Base-by-base conservation (phyloP, 192 early-diverging fungal genomes). In the Backusella morwellensis region DNA sequence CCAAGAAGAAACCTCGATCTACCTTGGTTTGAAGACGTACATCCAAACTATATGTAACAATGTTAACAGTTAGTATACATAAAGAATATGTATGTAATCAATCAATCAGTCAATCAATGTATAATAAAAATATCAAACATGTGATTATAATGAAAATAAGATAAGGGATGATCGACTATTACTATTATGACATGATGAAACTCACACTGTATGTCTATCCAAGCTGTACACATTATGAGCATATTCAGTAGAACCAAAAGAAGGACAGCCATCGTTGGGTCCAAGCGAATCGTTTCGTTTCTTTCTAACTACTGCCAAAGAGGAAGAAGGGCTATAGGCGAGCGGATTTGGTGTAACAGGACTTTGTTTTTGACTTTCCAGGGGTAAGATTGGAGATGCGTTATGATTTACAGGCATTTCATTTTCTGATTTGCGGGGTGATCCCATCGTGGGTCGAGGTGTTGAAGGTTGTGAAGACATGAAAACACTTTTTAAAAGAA, bases 1-100 rank as follows among this genome's bases (percentile, higher is more conserved):
- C 88, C 35, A 95, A 75, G 72, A 95, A 94, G 79, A 95, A 95
- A 14, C 94, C 94, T 19, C 91, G 83, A 73, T 95, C 94, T 7
- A 96, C 86, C 35, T 91, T 92, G 11, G 92, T 85, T 66, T 86
- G 75, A 67, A 95, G 47, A 23, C 77, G 73, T 17, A 87, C 78
- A 34, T 86, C 86, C 77, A 89, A 88, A 14, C 88, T 92, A 72
- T n/a, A 56, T 44, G 8, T 15, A 1, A 32, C 32, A 32, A 44
- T 26, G 32, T 9, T 26, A 56, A 2, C 8, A 26, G 7, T 56
- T 11, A 56, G 6, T 23, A 21, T 42, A 26, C 32, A 72, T 15
- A 72, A 6, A 15, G 41, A 50, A 14, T 6, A 47, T 63, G 9
- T 63, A 14, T 63, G 12, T 12, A 29, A 12, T 63, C 56, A 29